Evolutionary conservation across 225 moss, liverwort and hornwort genomes (phyloP).

Genomic region (Pseudoscleropodium purum): DNA sequence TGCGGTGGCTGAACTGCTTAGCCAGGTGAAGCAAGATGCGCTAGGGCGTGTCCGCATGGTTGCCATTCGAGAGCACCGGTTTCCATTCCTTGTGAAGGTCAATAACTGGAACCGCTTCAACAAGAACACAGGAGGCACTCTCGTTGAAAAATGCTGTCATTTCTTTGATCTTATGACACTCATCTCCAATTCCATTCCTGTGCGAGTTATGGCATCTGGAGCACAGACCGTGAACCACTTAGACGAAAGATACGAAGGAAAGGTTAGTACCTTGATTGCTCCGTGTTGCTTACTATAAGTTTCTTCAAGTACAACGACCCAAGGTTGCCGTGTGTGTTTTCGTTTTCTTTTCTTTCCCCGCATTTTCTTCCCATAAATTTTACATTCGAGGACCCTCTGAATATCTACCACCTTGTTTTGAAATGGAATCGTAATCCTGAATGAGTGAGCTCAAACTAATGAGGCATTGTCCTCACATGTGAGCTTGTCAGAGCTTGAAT

Average conservation of each 20-base stretch:
- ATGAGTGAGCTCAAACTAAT: neutral
- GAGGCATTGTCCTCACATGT: neutral
- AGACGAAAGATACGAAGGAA: slow-evolving; percentile 54
- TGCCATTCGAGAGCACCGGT: slow-evolving; percentile 75
- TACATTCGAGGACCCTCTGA: neutral
- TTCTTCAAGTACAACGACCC: neutral
- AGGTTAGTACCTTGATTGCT: slow-evolving; percentile 16
- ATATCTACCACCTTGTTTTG: neutral
- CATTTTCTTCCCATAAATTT: neutral
- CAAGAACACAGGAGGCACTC: slow-evolving; percentile 70
- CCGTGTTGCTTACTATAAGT: too few species aligned
- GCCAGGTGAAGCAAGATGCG: slow-evolving; percentile 37
- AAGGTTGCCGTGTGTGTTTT: neutral
- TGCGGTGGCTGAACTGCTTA: slow-evolving; percentile 49
- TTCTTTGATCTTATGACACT: slow-evolving; percentile 91
- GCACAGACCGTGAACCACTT: slow-evolving; percentile 68
- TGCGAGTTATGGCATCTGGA: slow-evolving; percentile 88
- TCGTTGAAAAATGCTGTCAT: slow-evolving; percentile 91
- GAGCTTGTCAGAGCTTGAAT: neutral
- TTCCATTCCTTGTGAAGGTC: slow-evolving; percentile 79
- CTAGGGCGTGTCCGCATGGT: slow-evolving; percentile 71
- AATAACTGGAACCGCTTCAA: slow-evolving; percentile 91
- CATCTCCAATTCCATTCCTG: slow-evolving; percentile 45
- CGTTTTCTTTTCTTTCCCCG: neutral
- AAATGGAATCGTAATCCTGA: neutral